phyloP scores from a whole-genome alignment of 441 rosid genomes.

The Mallotus japonicus region DNA sequence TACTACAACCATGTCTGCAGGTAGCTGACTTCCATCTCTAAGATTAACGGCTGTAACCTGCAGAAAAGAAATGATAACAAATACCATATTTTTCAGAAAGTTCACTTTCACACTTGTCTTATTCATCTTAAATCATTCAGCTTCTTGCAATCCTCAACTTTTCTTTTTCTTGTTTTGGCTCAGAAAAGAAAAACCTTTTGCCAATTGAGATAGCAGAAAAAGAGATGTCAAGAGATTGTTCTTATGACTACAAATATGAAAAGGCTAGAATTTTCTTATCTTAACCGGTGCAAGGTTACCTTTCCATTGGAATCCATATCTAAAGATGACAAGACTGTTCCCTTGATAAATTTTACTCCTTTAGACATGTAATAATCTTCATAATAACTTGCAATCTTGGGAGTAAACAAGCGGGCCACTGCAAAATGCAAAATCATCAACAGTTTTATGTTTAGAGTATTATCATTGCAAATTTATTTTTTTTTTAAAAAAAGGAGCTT shows the following conservation, averaged over 20 bases:
- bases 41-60: slow-evolving; percentile 90
- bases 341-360: slow-evolving; percentile 85
- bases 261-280: too few relatives aligned
- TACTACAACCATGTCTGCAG: slow-evolving; percentile 81
- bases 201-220: not conserved
- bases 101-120: not conserved
- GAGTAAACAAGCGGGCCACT: slow-evolving; percentile 95
- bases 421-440: slow-evolving; percentile 21
- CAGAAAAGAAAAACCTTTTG: not conserved
- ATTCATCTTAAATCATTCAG: slow-evolving; percentile 1
- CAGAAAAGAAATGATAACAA: not conserved
- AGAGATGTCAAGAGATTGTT: not conserved
- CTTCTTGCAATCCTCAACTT: not conserved
- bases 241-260: too few relatives aligned
- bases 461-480: not conserved
- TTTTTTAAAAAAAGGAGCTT: not conserved
- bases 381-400: slow-evolving; percentile 75
- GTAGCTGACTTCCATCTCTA: slow-evolving; percentile 68
- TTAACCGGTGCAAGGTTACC: slow-evolving; percentile 36
- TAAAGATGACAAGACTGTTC: slow-evolving; percentile 82
- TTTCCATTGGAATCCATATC: slow-evolving; percentile 65
- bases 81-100: not conserved
- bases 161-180: too few relatives aligned
- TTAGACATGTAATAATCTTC: slow-evolving; percentile 79
- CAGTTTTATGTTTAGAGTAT: not conserved